These are phyloP conservation scores for Clonostachys rosea DNA, from an alignment of 2,329 filamentous ascomycete genomes.

Conservation along the genomic window DNA sequence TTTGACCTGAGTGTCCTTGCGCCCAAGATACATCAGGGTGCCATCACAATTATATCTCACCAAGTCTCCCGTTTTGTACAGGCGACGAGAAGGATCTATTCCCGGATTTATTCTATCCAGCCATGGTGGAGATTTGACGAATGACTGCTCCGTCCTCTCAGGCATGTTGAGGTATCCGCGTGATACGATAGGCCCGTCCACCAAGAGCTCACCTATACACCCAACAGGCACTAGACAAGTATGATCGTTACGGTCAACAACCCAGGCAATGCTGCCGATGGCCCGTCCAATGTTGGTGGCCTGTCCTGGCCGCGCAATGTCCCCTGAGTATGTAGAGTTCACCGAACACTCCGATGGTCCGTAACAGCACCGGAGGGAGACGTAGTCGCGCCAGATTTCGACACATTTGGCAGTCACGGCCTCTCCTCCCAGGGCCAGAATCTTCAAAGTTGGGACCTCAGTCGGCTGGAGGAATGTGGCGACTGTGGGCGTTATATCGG, in stretches of 20 bases:
- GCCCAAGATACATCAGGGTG: background rate
- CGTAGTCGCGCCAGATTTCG: conserved; percentile 3
- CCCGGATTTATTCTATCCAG: background rate
- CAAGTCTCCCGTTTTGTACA: conserved; percentile 28
- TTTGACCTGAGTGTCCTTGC: conserved; percentile 34
- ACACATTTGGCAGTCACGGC: conserved; percentile 4
- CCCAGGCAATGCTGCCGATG: conserved; percentile 8
- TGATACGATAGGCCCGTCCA: conserved; percentile 39
- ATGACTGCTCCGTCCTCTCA: conserved; percentile 17
- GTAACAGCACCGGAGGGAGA: conserved; percentile 2
- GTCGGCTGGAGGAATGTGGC: conserved; percentile 4
- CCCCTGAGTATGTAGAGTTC: conserved; percentile 3
- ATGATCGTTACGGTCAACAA: conserved; percentile 13
- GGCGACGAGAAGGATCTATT: background rate
- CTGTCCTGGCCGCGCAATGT: conserved; percentile 2
- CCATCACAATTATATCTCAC: background rate
- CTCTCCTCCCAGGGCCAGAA: conserved; percentile 5
- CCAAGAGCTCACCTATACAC: conserved; percentile 35
- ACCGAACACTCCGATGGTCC: conserved; percentile 6
- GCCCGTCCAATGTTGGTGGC: conserved; percentile 4
- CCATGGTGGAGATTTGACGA: conserved; percentile 31
- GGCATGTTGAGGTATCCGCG: conserved; percentile 39
- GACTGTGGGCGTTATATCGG: conserved; percentile 7
- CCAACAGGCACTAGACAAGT: conserved; percentile 14
- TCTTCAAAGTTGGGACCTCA: conserved; percentile 4